phyloP scores from a whole-genome alignment of 2,329 filamentous ascomycete species.

The Nemania diffusa region DNA sequence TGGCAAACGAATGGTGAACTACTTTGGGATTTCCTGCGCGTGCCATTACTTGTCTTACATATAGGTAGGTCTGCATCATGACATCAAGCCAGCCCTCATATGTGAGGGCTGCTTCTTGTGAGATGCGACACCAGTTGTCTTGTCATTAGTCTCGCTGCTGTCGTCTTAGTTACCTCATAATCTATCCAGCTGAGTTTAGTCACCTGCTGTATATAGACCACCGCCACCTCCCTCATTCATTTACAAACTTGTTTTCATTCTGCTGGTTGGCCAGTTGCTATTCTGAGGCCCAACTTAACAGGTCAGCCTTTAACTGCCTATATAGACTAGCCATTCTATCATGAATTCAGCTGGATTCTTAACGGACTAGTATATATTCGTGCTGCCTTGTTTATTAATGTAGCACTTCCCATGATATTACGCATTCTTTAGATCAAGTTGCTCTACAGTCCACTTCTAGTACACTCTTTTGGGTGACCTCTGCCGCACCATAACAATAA shows the following conservation, averaged over 20 bases:
- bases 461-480: not conserved
- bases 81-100: constrained; percentile 29
- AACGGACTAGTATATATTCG: constrained; percentile 14
- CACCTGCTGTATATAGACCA: constrained; percentile 30
- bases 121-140: constrained; percentile 9
- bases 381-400: constrained; percentile 1
- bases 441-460: constrained; percentile 1
- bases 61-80: constrained; percentile 31
- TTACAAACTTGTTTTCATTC: constrained; percentile 14
- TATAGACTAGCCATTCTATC: constrained; percentile 7
- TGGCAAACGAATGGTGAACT: constrained; percentile 5
- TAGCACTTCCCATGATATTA: not conserved
- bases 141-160: constrained; percentile 1
- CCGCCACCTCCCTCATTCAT: constrained; percentile 10
- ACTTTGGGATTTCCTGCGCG: constrained; percentile 22
- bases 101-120: constrained; percentile 22
- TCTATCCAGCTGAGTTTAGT: constrained; percentile 33
- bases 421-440: not conserved
- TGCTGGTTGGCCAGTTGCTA: constrained; percentile 5
- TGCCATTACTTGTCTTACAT: constrained; percentile 24
- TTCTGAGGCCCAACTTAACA: not conserved
- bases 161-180: constrained; percentile 21
- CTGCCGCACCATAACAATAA: not conserved
- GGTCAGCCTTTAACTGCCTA: constrained; percentile 17
- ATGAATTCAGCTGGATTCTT: constrained; percentile 15